Evolutionary conservation across 2,329 filamentous ascomycete species (phyloP).

Genomic region (Exophiala lecanii-corni): DNA sequence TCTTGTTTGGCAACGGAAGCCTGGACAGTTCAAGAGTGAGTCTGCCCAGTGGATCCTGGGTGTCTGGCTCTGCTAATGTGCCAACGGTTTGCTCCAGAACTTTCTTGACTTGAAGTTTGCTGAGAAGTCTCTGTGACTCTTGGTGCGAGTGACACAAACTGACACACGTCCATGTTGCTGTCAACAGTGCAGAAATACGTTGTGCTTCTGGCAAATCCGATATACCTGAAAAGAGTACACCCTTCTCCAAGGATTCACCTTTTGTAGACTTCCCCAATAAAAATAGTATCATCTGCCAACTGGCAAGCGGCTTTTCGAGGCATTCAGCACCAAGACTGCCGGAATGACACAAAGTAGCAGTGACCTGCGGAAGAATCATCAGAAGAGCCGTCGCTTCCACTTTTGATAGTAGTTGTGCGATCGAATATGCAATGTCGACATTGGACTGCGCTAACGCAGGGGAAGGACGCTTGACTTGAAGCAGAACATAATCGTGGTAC

Average conservation of each 20-base stretch:
- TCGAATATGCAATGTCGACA: background rate
- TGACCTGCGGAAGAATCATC: background rate
- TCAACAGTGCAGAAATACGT: background rate
- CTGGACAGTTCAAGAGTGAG: background rate
- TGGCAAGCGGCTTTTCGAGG: background rate
- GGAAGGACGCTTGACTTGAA: background rate
- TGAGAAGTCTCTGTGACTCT: background rate
- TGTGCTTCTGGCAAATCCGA: background rate
- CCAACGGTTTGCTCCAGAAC: background rate
- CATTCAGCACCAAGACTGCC: background rate
- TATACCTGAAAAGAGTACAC: background rate
- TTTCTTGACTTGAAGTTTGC: background rate
- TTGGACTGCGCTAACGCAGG: background rate
- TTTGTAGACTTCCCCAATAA: background rate
- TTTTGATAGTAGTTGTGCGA: background rate
- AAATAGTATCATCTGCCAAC: background rate
- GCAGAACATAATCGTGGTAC: background rate
- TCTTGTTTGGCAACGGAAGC: conserved; percentile 1
- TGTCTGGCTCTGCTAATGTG: background rate
- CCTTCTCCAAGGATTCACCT: background rate
- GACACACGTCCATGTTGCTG: background rate
- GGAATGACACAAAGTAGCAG: background rate
- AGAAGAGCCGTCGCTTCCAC: background rate
- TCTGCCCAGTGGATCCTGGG: conserved; percentile 1
- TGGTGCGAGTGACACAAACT: background rate